These are phyloP conservation scores for Solanum pimpinellifolium DNA, from an alignment of 257 asterid genomes.

Conservation along the genomic window DNA sequence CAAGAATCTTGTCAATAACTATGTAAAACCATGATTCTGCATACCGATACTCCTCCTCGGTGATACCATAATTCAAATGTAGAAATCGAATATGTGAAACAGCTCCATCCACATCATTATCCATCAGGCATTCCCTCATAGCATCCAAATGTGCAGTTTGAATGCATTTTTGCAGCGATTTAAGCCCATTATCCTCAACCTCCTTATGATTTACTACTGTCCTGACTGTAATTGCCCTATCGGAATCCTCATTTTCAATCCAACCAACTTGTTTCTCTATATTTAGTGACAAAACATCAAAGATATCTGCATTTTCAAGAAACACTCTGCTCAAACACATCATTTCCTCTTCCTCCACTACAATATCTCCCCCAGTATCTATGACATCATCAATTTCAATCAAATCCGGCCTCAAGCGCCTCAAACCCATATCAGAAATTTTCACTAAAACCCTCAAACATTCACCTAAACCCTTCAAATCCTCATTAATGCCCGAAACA, in stretches of 20 bases:
- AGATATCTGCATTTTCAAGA: conserved; percentile 49
- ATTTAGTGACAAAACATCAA: conserved; percentile 64
- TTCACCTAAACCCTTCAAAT: conserved; percentile 16
- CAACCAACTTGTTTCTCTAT: conserved; percentile 56
- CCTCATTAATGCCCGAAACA: conserved; percentile 4
- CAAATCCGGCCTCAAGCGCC: conserved; percentile 65
- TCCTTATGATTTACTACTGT: conserved; percentile 26
- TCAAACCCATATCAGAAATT: conserved; percentile 42
- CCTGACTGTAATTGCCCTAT: conserved; percentile 50
- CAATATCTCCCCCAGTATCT: conserved; percentile 7
- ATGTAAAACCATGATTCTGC: conserved; percentile 1
- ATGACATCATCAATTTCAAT: conserved; percentile 17
- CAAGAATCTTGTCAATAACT: not conserved
- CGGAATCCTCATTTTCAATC: conserved; percentile 35
- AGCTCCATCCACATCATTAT: conserved; percentile 48
- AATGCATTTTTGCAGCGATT: conserved; percentile 55
- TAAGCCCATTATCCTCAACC: conserved; percentile 46
- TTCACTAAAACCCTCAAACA: conserved; percentile 44
- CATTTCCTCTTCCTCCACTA: conserved; percentile 46
- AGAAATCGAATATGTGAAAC: conserved; percentile 66
- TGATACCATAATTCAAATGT: conserved; percentile 53
- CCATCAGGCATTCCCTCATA: conserved; percentile 50
- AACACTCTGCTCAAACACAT: conserved; percentile 43
- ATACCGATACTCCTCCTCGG: conserved; percentile 79
- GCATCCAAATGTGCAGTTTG: conserved; percentile 71